Base-by-base conservation (phyloP, 2,329 filamentous ascomycete genomes). In the Talaromyces sp. region DNA sequence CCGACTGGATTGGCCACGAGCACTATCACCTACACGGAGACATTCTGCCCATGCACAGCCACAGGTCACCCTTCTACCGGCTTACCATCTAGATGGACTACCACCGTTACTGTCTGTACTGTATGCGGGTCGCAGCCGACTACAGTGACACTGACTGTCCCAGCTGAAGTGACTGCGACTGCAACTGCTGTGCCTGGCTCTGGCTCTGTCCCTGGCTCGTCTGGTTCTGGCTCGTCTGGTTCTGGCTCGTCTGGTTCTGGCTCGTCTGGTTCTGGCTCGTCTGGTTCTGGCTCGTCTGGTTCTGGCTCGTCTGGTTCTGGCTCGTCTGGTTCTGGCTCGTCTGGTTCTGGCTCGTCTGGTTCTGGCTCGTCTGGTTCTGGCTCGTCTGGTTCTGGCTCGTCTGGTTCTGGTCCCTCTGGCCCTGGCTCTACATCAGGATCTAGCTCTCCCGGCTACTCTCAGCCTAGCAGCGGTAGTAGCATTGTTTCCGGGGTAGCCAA, bases 1-100 rank as follows among this genome's bases (percentile, higher is more conserved):
- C 66, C 70, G 19, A 70, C 69, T 21, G 70, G 70, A 24, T 69
- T 68, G 52, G 70, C 66, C 32, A 70, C 66, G 2, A 58, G 66
- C 26, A 69, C 67, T 4, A 60, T 63, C 6, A 65, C 67, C 21
- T 66, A 65, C 29, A 69, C 68, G 2, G 65, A 65, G 46, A 66
- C 66, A 3, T 67, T 67, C 56, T 68, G 62, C 58, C 64, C 66
- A 3, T 63, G 63, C 14, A 66, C 64, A 9, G 62, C 52, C 8
- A 64, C 64, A 3, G 59, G 63, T 11, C 58, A 61, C 3, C 54
- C 64, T 21, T 55, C 65, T 9, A 56, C 62, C 3, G 64, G 13
- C n/a, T 24, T 56, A 35, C 60, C 60, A 2, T 53, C 59, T 29
- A 61, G 59, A 17, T 67, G 68, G 7, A 66, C 62, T 19, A 61